phyloP scores from a whole-genome alignment of 345 rosid genomes.

The Gossypium thurberi region DNA sequence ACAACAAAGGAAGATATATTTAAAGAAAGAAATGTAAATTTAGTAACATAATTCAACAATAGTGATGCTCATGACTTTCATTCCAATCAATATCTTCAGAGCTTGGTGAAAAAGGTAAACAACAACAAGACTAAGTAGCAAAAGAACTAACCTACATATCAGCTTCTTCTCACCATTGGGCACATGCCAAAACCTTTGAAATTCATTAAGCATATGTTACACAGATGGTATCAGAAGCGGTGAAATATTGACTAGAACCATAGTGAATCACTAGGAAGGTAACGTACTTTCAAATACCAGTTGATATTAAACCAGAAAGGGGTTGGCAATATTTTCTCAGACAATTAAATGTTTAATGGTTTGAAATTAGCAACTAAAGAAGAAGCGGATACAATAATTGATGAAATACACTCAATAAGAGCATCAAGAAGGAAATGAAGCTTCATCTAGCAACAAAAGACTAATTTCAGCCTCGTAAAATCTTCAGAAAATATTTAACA shows the following conservation, averaged over 20 bases:
- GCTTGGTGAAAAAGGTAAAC: no score
- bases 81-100: neutral
- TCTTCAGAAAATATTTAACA: no score
- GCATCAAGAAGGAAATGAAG: no score
- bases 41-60: neutral
- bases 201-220: neutral
- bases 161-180: neutral
- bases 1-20: neutral
- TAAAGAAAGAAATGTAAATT: neutral
- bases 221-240: neutral
- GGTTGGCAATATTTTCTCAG: neutral
- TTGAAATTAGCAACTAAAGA: no score
- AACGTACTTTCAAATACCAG: neutral
- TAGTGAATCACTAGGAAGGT: neutral
- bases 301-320: neutral
- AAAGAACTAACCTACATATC: neutral
- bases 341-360: neutral
- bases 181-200: neutral
- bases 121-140: no score
- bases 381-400: no score
- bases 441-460: no score
- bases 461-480: no score
- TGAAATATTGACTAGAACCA: neutral
- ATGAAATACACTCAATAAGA: no score
- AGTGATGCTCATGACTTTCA: neutral